These are phyloP conservation scores for Phlyctochytrium bullatum DNA, from an alignment of 192 early-diverging fungal species.

Conservation along the genomic window DNA sequence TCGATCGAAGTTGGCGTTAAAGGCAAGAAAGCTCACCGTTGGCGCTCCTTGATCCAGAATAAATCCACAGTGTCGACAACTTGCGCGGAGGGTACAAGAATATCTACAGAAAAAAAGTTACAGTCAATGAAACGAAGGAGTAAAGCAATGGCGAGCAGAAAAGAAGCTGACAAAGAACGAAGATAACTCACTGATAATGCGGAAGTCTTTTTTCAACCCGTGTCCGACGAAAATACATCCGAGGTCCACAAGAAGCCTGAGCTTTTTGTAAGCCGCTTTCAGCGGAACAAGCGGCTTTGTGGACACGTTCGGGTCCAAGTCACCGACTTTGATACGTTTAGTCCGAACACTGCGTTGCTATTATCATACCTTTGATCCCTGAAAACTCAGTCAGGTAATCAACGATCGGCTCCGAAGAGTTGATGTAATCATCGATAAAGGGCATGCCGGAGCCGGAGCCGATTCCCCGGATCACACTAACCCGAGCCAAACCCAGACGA, in stretches of 20 bases:
- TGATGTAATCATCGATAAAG: conserved; percentile 97
- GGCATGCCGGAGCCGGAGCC: conserved; percentile 73
- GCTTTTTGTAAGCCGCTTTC: conserved; percentile 91
- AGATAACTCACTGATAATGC: conserved; percentile 80
- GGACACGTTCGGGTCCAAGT: conserved; percentile 72
- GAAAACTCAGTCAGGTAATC: conserved; percentile 93
- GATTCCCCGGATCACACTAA: conserved; percentile 83
- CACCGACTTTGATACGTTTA: conserved; percentile 46
- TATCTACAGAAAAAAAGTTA: too few species aligned
- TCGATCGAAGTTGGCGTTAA: too few species aligned
- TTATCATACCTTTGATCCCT: conserved; percentile 81
- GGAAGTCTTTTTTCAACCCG: conserved; percentile 91
- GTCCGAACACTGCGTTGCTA: neutral
- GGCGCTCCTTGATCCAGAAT: conserved; percentile 77
- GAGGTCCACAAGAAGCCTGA: conserved; percentile 85
- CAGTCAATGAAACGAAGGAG: too few species aligned
- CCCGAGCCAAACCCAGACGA: conserved; percentile 79
- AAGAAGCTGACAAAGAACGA: too few species aligned
- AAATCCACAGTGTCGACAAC: conserved; percentile 94
- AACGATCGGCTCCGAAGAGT: conserved; percentile 75
- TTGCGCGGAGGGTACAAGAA: conserved; percentile 78
- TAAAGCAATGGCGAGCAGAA: too few species aligned
- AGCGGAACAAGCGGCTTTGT: conserved; percentile 80
- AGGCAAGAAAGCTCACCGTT: conserved; percentile 60
- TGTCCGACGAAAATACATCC: conserved; percentile 94